These are phyloP conservation scores for Ensete ventricosum DNA, from an alignment of 176 grass and related monocot species.

Conservation along the genomic window DNA sequence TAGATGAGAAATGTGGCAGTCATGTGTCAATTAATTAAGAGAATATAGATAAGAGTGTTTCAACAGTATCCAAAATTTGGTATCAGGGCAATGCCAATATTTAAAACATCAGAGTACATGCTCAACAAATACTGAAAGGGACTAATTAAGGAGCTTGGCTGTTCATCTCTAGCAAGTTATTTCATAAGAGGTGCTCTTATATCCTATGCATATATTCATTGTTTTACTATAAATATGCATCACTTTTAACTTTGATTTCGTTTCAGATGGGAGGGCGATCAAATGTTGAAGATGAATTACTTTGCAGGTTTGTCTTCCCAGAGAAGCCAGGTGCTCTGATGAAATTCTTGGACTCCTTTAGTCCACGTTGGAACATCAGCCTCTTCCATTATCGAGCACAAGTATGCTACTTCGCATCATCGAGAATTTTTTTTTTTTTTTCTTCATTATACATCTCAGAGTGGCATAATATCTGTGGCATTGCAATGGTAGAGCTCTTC, in stretches of 20 bases:
- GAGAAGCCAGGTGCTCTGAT: slow-evolving; percentile 84
- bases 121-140: neutral
- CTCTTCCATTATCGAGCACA: slow-evolving; percentile 93
- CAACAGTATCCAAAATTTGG: neutral
- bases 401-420: slow-evolving; percentile 25
- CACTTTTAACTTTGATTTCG: slow-evolving; percentile 5
- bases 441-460: neutral
- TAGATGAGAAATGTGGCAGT: no score
- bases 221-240: neutral
- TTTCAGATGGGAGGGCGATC: slow-evolving; percentile 90
- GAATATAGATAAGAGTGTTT: no score
- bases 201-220: neutral
- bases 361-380: slow-evolving; percentile 96
- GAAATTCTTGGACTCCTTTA: slow-evolving; percentile 72
- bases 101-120: neutral
- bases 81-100: neutral
- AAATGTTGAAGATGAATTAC: slow-evolving; percentile 65
- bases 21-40: no score
- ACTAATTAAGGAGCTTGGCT: neutral
- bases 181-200: neutral
- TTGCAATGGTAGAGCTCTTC: no score
- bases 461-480: neutral
- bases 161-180: neutral
- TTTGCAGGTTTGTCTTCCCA: slow-evolving; percentile 89
- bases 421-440: neutral